Conservation (phyloP, 1,284 basidiomycete genomes). For the Apiotrichum porosum region DNA sequence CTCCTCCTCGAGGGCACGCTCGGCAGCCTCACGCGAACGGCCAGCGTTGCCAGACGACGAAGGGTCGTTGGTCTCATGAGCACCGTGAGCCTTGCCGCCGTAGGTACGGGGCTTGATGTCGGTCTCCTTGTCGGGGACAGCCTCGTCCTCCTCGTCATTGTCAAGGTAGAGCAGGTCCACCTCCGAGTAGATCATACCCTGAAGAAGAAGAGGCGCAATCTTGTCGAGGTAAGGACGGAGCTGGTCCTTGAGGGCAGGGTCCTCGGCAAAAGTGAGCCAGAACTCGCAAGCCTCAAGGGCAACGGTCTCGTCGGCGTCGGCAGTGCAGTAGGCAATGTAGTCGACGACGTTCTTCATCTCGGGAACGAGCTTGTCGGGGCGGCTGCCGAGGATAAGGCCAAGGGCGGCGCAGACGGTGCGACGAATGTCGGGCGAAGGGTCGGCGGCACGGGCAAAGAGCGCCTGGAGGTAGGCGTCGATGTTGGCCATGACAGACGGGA, state of each 20-base stretch:
- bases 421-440: slow-evolving; percentile 86
- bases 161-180: slow-evolving; percentile 94
- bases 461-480: slow-evolving; percentile 89
- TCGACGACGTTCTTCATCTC: slow-evolving; percentile 94
- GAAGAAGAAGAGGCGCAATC: slow-evolving; percentile 86
- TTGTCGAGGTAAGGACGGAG: slow-evolving; percentile 78
- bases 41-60: slow-evolving; percentile 20
- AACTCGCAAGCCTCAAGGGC: slow-evolving; percentile 98
- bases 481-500: slow-evolving; percentile 77
- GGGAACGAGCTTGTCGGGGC: slow-evolving; percentile 94
- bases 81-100: slow-evolving; percentile 69
- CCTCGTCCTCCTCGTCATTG: slow-evolving; percentile 76
- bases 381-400: slow-evolving; percentile 82
- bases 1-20: slow-evolving; percentile 53
- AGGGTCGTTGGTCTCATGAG: slow-evolving; percentile 57
- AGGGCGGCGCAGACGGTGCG: slow-evolving; percentile 95
- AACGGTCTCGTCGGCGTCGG: slow-evolving; percentile 91
- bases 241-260: slow-evolving; percentile 75
- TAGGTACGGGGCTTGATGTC: slow-evolving; percentile 97
- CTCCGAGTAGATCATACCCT: slow-evolving; percentile 97
- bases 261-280: slow-evolving; percentile 98
- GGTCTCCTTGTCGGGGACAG: slow-evolving; percentile 83
- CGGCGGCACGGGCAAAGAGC: slow-evolving; percentile 90
- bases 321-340: slow-evolving; percentile 98
- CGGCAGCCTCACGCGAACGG: slow-evolving; percentile 41